Base-by-base conservation (phyloP, 2,329 filamentous ascomycete species). In the Cercospora sesami region DNA sequence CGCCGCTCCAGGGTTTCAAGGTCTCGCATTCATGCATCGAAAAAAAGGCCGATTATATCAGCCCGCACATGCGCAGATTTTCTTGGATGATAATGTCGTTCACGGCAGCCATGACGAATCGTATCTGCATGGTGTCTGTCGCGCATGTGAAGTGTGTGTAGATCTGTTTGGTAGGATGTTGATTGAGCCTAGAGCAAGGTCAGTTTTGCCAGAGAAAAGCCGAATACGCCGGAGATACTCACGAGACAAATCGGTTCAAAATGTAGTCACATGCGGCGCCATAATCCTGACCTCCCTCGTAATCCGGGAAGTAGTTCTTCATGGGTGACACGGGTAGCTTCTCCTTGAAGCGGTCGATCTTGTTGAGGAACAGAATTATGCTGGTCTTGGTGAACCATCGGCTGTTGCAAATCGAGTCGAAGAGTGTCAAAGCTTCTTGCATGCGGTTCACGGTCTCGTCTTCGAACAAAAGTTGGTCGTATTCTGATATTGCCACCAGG, bases 11-110 rank as follows among this genome's bases (percentile, higher is more conserved):
- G 45, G 45, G 18, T 51, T 5, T 21, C 9, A 12, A 26, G 18
- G 45, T 51, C 45, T 51, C 45, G 45, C 42, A 48, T 51, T 51
- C 45, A 51, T 55, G 23, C 26, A 30, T 30, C 55, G 31, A 9
- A 21, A 33, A 30, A 9, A 45, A 45, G 65, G 68, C 63, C 62
- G 70, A 68, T 74, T 91, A 97, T 87, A 98, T 97, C 81, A 98
- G 86, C 87, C 94, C 94, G 83, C 94, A 97, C 81, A 96, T 87
- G 81, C 95, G 91, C 73, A 99, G 89, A 84, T 99, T 99, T 84
- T 98, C 95, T 85, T 99, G 95, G 81, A 99, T 99, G 84, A 99
- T 99, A 81, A 99, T 99, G 84, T 99, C 95, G 83, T 99, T 99
- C 78, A 99, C 95, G 74, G 95, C 95, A 70, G 94, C 94, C 95